A percentile compares a stretch with the other conserved stretches of the same genome.
Conservation (phyloP, 2,329 filamentous ascomycete genomes). For the Curvularia lunata region DNA sequence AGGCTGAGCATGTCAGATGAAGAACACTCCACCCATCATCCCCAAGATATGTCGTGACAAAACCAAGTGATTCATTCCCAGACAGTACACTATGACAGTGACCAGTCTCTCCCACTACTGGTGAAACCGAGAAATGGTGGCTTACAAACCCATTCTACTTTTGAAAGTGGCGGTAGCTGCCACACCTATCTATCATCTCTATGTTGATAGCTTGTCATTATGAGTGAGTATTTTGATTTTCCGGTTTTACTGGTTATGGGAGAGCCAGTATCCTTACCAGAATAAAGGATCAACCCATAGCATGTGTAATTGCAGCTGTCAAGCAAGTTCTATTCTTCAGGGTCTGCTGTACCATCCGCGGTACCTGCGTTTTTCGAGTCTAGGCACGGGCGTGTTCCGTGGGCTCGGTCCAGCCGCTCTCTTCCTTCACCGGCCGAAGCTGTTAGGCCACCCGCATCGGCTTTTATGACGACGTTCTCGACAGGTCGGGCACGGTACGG, state of each 20-base stretch:
- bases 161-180: too few relatives aligned
- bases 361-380: constrained; percentile 5
- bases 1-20: background rate
- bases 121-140: too few relatives aligned
- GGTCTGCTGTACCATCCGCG: background rate
- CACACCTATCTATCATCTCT: too few relatives aligned
- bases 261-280: background rate
- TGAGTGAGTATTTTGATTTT: too few relatives aligned
- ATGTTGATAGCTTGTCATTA: too few relatives aligned
- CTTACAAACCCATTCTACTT: too few relatives aligned
- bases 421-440: constrained; percentile 6
- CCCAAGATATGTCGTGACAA: background rate
- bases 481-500: constrained; percentile 4
- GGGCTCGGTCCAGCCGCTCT: constrained; percentile 9
- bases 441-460: constrained; percentile 11
- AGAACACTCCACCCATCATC: background rate
- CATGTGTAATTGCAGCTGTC: background rate
- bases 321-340: constrained; percentile 2
- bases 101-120: too few relatives aligned
- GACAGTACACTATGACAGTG: background rate
- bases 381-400: background rate
- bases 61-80: background rate
- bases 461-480: constrained; percentile 4
- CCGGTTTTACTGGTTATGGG: too few relatives aligned
- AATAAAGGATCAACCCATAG: background rate